These are phyloP conservation scores for Malus sylvestris DNA, from an alignment of 306 rosid species.

Conservation along the genomic window DNA sequence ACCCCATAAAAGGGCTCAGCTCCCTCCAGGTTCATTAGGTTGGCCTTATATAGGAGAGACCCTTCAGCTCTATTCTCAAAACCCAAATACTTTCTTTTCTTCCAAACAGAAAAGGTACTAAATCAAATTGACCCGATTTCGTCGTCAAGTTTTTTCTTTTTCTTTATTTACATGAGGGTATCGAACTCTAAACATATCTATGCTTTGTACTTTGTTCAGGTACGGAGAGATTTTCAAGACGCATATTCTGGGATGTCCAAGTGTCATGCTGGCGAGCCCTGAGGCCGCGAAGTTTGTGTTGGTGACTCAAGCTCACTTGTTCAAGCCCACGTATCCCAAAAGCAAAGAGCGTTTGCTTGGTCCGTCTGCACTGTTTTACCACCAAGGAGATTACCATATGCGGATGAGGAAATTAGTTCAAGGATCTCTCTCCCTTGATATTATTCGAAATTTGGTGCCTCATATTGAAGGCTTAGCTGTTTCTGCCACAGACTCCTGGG, in stretches of 20 bases:
- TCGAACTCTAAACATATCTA: not conserved
- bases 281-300: slow-evolving; percentile 77
- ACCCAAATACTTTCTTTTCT: slow-evolving; percentile 63
- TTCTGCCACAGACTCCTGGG: slow-evolving; percentile 45
- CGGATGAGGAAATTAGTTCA: slow-evolving; percentile 69
- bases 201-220: slow-evolving; percentile 19
- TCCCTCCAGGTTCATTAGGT: slow-evolving; percentile 97
- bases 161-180: not conserved
- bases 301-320: slow-evolving; percentile 74
- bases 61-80: slow-evolving; percentile 66
- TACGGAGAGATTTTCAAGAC: slow-evolving; percentile 90
- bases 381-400: slow-evolving; percentile 61
- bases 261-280: slow-evolving; percentile 86
- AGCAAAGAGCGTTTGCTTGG: slow-evolving; percentile 87
- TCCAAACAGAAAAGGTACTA: slow-evolving; percentile 63
- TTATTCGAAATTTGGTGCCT: slow-evolving; percentile 51
- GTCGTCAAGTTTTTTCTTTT: not conserved
- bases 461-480: slow-evolving; percentile 47
- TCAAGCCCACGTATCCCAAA: slow-evolving; percentile 79
- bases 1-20: slow-evolving; percentile 28
- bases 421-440: slow-evolving; percentile 37
- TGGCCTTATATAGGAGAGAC: slow-evolving; percentile 94
- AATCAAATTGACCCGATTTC: not conserved
- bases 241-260: slow-evolving; percentile 66
- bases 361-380: slow-evolving; percentile 73